Base-by-base conservation (phyloP, 495 filamentous ascomycete species). In the Aeminium ludgeri region DNA sequence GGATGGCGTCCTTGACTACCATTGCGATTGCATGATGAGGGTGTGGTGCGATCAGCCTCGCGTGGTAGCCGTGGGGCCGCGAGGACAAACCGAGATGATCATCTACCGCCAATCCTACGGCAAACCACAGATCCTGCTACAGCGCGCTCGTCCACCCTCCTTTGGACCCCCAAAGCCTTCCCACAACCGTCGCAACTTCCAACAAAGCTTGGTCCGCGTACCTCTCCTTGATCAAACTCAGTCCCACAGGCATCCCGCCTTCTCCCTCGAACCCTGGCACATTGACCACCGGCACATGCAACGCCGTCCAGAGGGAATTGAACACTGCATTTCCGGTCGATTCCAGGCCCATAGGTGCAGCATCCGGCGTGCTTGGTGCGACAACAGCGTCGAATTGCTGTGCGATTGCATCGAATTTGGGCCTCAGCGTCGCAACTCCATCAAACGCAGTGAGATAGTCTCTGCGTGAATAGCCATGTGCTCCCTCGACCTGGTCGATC, bases 221-320 rank as follows among this genome's bases (percentile, higher is more conserved):
- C 39, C 67, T 50, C 5, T 58, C 51, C 10, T 52, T 57, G 6
- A 70, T 59, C 10, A 67, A 45, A 0, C 64, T 65, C 33, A 71
- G 44, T 1, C 67, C 67, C 34, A 73, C 56, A 0, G 67, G 67
- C 61, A 71, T 56, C 3, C 60, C 63, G 35, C 65, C 59, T 30
- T 52, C 58, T 0, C 67, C 66, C 28, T 56, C 54, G 40, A 73
- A 70, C 0, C 64, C 69, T 1, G 66, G 66, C 5, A 71, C 46
- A 34, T 71, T 67, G 20, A 69, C 46, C 13, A 61, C 61, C 5
- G 69, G 67, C 6, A 61, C 62, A 33, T 69, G 67, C 10, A 70
- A 49, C 19, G 59, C 45, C 5, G 55, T 55, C 41, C 43, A 49
- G 60, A 20, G n/a, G 2, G 38, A 30, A 17, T 51, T 61, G 37